Base-by-base conservation (phyloP, 306 rosid species). In the Citrullus mucosospermus region DNA sequence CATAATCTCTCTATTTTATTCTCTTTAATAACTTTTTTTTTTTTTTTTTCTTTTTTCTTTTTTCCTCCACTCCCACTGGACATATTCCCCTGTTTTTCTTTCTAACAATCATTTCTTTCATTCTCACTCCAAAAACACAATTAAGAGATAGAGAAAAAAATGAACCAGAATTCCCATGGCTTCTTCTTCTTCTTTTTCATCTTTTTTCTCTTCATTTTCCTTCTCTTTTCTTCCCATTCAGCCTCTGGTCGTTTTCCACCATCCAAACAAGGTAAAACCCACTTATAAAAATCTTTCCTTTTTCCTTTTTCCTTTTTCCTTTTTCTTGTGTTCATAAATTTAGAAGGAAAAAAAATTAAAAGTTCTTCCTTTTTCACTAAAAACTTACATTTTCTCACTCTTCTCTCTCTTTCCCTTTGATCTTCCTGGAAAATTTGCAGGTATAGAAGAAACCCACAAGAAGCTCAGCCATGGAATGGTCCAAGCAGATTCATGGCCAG, bases 251-350 rank as follows among this genome's bases (percentile, higher is more conserved):
- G 79, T 62, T 58, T 80, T 59, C 83, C 84, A 58, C 55, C 73
- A 66, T 65, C 77, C 20, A 76, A 32, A 86, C 89, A 86, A 80
- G 88, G 86, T 83, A 84, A 74, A 50, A 12, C 78, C 78, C 76
- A 70, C 39, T 20, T 46, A 1, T 0, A 74, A 34, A 74, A 74
- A 74, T 6, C 13, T 25, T 34, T 51, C 60, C 59, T 50, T 73
- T 72, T 30, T 50, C 6, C 15, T 48, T 12, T 48, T 48, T 12
- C 16, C 3, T 12, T 72, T 25, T 34, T 51, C 60, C 59, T 50
- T 12, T 48, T 48, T 12, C 16, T 12, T 12, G 16, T 3, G 11
- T 8, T 8, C 9, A 6, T 6, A 36, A 36, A 3, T 32, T 32
- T 32, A 32, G 28, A 25, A 25, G 28, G 28, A 25, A 25, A 25